These are phyloP conservation scores for Boletus reticuloceps DNA, from an alignment of 768 basidiomycete species.

Conservation along the genomic window DNA sequence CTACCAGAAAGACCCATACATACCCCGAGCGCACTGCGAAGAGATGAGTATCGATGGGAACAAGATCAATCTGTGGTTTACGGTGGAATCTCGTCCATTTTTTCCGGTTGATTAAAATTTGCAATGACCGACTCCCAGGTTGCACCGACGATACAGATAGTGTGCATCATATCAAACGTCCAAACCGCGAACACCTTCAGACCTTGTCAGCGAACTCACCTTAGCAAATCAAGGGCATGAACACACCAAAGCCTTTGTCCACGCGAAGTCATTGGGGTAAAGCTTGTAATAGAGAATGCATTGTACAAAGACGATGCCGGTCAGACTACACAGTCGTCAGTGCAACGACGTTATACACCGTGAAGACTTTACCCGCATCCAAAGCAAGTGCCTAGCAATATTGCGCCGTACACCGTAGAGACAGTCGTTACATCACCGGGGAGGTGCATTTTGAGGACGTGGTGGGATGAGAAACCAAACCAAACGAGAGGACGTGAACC, in stretches of 20 bases:
- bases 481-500: conserved; percentile 17
- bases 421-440: conserved; percentile 30
- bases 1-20: not conserved
- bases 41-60: not conserved
- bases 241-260: conserved; percentile 28
- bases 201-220: not conserved
- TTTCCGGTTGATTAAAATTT: conserved; percentile 23
- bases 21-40: conserved; percentile 28
- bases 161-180: conserved; percentile 30
- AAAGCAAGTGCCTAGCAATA: conserved; percentile 29
- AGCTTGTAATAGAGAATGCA: conserved; percentile 28
- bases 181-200: conserved; percentile 29
- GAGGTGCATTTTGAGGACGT: conserved; percentile 8
- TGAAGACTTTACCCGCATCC: conserved; percentile 20
- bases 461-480: not conserved
- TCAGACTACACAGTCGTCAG: conserved; percentile 20
- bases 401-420: conserved; percentile 28
- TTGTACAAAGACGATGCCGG: conserved; percentile 32
- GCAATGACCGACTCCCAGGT: conserved; percentile 30
- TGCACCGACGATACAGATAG: conserved; percentile 21
- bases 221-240: not conserved
- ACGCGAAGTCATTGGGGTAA: conserved; percentile 23
- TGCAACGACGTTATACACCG: not conserved
- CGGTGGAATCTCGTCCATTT: conserved; percentile 30
- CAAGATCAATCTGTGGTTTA: conserved; percentile 2